phyloP scores from a whole-genome alignment of 2,329 filamentous ascomycete species.

The Pyrenochaeta sp. region DNA sequence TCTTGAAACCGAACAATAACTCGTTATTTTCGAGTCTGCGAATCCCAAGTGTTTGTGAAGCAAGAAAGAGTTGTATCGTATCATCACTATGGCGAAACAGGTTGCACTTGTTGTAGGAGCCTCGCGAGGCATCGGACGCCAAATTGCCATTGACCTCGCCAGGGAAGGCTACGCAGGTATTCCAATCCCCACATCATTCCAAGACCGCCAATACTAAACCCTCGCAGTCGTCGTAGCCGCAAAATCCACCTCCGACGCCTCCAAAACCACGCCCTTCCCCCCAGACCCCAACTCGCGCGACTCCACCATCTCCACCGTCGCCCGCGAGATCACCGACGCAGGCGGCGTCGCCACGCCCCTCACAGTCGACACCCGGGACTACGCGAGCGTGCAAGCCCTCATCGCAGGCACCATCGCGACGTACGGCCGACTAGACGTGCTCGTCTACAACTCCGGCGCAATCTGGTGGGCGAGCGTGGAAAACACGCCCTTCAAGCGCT shows the following conservation, averaged over 20 bases:
- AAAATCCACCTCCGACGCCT: conserved; percentile 74
- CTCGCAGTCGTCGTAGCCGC: conserved; percentile 76
- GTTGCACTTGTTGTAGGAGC: conserved; percentile 78
- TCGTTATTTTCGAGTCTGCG: background rate
- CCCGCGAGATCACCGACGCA: conserved; percentile 71
- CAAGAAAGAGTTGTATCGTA: no score
- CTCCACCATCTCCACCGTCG: conserved; percentile 83
- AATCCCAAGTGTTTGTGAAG: background rate
- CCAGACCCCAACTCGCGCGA: conserved; percentile 76
- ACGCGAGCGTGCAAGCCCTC: conserved; percentile 66
- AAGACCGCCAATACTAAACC: conserved; percentile 7
- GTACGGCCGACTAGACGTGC: conserved; percentile 72
- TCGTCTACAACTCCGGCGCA: conserved; percentile 84
- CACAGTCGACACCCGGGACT: conserved; percentile 72
- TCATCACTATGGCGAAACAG: conserved; percentile 41
- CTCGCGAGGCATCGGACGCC: conserved; percentile 80
- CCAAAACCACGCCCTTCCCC: conserved; percentile 66
- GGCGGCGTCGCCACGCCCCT: conserved; percentile 72
- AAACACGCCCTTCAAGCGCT: conserved; percentile 76
- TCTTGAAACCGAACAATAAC: conserved; percentile 2
- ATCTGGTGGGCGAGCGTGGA: conserved; percentile 84
- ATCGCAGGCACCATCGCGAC: conserved; percentile 63
- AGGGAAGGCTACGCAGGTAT: conserved; percentile 73
- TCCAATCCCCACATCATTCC: conserved; percentile 3
- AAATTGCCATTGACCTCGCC: conserved; percentile 80